Percentiles rank a stretch among this genome's conserved stretches.
These are phyloP conservation scores for Psilocybe cyanescens DNA, from an alignment of 768 basidiomycete genomes.

Conservation along the genomic window DNA sequence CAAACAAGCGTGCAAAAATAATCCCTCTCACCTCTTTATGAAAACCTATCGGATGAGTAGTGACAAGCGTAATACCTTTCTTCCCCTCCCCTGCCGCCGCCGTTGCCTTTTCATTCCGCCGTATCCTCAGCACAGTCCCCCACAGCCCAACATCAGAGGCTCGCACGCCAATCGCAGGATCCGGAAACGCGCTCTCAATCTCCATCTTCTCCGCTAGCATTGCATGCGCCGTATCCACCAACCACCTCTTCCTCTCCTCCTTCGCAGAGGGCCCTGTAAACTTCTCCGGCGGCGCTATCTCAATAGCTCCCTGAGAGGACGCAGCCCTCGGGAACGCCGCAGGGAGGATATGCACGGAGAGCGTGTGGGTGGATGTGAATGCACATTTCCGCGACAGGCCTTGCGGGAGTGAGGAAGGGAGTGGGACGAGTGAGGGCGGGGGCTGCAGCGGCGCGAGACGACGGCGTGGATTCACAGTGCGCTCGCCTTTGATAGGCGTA, in stretches of 20 bases:
- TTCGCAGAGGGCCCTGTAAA: conserved; percentile 18
- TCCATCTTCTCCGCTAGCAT: conserved; percentile 23
- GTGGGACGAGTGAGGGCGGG: conserved; percentile 16
- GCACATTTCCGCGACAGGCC: conserved; percentile 15
- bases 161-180: conserved; percentile 12
- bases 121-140: conserved; percentile 24
- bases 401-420: conserved; percentile 18
- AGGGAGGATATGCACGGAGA: conserved; percentile 26
- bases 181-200: conserved; percentile 19
- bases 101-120: conserved; percentile 17
- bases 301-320: conserved; percentile 19
- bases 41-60: conserved; percentile 29
- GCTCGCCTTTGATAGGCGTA: conserved; percentile 16
- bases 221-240: conserved; percentile 12
- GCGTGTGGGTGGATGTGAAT: conserved; percentile 25
- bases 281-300: conserved; percentile 18
- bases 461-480: conserved; percentile 22
- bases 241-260: conserved; percentile 24
- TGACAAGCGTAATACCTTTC: conserved; percentile 26
- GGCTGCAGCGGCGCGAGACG: conserved; percentile 19
- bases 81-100: conserved; percentile 10
- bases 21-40: conserved; percentile 27
- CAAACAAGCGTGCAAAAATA: neutral
- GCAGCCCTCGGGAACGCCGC: conserved; percentile 26
- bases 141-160: conserved; percentile 23